These are phyloP conservation scores for Physaria fendleri DNA, from an alignment of 345 rosid species.

Conservation along the genomic window DNA sequence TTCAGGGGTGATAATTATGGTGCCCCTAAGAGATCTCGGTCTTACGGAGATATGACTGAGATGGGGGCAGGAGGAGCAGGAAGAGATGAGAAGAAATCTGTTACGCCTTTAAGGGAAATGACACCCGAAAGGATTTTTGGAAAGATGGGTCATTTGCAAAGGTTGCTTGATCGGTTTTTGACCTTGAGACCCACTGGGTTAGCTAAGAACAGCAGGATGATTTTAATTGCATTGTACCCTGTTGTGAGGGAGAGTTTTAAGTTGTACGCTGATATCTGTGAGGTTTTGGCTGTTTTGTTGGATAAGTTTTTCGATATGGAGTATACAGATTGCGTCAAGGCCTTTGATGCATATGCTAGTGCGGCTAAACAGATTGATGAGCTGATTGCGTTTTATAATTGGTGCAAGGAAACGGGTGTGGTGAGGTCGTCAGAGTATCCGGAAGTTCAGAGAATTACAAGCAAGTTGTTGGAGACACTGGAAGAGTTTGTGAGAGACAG, in stretches of 20 bases:
- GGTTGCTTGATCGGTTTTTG: constrained; percentile 67
- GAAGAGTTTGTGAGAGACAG: constrained; percentile 82
- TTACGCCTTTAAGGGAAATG: constrained; percentile 73
- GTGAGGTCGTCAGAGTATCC: constrained; percentile 92
- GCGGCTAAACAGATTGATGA: constrained; percentile 88
- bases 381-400: constrained; percentile 56
- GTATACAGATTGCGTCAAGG: constrained; percentile 69
- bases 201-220: constrained; percentile 71
- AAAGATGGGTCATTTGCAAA: constrained; percentile 58
- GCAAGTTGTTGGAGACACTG: constrained; percentile 68
- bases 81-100: constrained; percentile 37
- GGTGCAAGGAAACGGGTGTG: constrained; percentile 84
- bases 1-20: constrained; percentile 38
- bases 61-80: constrained; percentile 19
- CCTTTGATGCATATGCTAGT: constrained; percentile 75
- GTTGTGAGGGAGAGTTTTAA: constrained; percentile 81
- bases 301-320: constrained; percentile 88
- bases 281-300: constrained; percentile 69
- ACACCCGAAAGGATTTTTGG: constrained; percentile 65
- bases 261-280: constrained; percentile 75
- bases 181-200: constrained; percentile 66
- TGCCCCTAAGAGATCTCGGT: constrained; percentile 52
- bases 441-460: constrained; percentile 79
- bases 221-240: constrained; percentile 59
- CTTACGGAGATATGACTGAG: constrained; percentile 73